Conservation (phyloP, 805 yeast species). For the Saccharomycopsis fodiens region DNA sequence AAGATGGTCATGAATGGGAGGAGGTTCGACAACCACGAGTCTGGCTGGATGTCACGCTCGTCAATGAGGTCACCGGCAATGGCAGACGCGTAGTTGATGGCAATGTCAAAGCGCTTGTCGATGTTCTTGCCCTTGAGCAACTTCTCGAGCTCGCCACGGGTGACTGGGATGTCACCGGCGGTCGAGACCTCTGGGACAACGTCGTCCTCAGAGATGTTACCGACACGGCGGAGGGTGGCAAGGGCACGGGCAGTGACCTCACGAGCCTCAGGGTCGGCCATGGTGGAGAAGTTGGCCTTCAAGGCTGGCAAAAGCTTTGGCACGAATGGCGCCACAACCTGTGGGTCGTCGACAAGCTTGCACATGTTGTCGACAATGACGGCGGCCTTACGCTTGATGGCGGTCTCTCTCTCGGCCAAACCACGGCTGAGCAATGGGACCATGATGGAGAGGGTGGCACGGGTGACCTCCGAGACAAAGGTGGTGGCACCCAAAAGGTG, state of each 20-base stretch:
- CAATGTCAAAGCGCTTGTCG: conserved; percentile 66
- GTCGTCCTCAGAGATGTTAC: conserved; percentile 89
- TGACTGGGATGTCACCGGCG: conserved; percentile 94
- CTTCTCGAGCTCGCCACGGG: conserved; percentile 71
- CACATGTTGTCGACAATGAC: conserved; percentile 99
- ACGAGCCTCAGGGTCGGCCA: conserved; percentile 99
- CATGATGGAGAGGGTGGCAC: conserved; percentile 99
- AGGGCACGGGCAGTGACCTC: conserved; percentile 95
- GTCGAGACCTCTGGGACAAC: conserved; percentile 93
- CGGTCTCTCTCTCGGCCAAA: conserved; percentile 98
- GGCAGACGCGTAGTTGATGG: conserved; percentile 80
- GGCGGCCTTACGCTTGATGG: conserved; percentile 99
- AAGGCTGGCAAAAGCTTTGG: conserved; percentile 91
- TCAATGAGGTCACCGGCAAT: conserved; percentile 99
- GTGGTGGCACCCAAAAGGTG: conserved; percentile 99
- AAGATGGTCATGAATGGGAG: conserved; percentile 94
- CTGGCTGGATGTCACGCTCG: conserved; percentile 92
- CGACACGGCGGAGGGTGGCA: conserved; percentile 97
- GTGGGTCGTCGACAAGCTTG: conserved; percentile 99
- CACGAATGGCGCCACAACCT: conserved; percentile 99
- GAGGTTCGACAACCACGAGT: conserved; percentile 81
- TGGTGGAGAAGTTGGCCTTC: conserved; percentile 87
- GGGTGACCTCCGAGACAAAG: conserved; percentile 98
- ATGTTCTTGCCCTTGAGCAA: conserved; percentile 59
- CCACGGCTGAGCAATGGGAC: conserved; percentile 98